Evolutionary conservation across 208 protist species (phyloP).

Genomic region (Tritrichomonas musculus): DNA sequence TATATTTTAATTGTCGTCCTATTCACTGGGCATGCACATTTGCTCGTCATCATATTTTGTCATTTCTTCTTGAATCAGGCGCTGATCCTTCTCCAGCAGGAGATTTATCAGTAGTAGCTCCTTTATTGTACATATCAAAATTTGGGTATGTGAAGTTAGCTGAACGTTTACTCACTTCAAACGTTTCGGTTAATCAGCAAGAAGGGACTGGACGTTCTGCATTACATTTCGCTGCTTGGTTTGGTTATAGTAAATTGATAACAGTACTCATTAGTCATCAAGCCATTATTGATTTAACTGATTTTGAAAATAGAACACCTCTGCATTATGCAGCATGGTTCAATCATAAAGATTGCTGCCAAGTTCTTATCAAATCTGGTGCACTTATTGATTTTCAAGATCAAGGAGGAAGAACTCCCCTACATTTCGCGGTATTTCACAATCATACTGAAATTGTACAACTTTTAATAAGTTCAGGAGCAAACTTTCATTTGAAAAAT

Average conservation of each 20-base stretch:
- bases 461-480: not conserved
- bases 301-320: not conserved
- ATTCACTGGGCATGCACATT: conserved; percentile 10
- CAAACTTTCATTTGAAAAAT: not conserved
- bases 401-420: not conserved
- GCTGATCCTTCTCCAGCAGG: not conserved
- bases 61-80: not conserved
- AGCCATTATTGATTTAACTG: not conserved
- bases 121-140: not conserved
- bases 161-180: not conserved
- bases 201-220: not conserved
- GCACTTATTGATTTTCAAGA: not conserved
- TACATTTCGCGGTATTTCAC: not conserved
- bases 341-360: not conserved
- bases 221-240: conserved; percentile 17
- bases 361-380: not conserved
- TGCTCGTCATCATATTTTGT: not conserved
- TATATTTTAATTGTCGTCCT: not conserved
- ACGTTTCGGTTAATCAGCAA: not conserved
- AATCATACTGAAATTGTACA: not conserved
- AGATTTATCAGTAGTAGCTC: not conserved
- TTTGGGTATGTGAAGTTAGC: not conserved
- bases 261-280: not conserved
- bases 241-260: not conserved
- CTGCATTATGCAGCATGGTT: not conserved